These are phyloP conservation scores for Penicillium nordicum DNA, from an alignment of 2,329 filamentous ascomycete species.

Conservation along the genomic window DNA sequence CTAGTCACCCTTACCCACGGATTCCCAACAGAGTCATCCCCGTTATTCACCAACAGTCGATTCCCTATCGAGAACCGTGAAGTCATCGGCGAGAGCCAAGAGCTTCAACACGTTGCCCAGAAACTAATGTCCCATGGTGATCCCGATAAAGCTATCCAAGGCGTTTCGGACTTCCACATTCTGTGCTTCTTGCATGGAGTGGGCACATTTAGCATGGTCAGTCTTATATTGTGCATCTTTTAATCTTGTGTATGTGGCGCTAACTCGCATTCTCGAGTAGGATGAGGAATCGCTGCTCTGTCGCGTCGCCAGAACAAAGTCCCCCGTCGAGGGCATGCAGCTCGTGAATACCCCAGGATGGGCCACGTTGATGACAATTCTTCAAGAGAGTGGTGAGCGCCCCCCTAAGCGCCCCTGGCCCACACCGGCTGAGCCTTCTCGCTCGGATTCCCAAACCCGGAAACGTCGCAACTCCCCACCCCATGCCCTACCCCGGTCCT, in stretches of 20 bases:
- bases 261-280: slow-evolving; percentile 48
- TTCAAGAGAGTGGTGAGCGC: slow-evolving; percentile 97
- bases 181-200: slow-evolving; percentile 81
- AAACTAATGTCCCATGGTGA: slow-evolving; percentile 66
- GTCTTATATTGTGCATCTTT: slow-evolving; percentile 20
- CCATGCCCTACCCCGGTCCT: slow-evolving; percentile 29
- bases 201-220: slow-evolving; percentile 79
- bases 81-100: slow-evolving; percentile 79
- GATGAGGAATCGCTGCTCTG: slow-evolving; percentile 85
- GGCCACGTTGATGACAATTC: slow-evolving; percentile 88
- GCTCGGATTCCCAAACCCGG: slow-evolving; percentile 31
- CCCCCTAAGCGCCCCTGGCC: slow-evolving; percentile 67
- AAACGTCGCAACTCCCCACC: slow-evolving; percentile 26
- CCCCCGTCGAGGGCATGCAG: slow-evolving; percentile 75
- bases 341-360: slow-evolving; percentile 85
- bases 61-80: slow-evolving; percentile 94
- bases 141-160: slow-evolving; percentile 59
- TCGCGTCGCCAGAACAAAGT: slow-evolving; percentile 76
- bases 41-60: slow-evolving; percentile 65
- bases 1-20: slow-evolving; percentile 95
- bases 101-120: slow-evolving; percentile 65
- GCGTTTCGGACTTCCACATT: slow-evolving; percentile 89
- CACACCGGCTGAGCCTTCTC: slow-evolving; percentile 39
- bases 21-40: slow-evolving; percentile 77
- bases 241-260: slow-evolving; percentile 10